Base-by-base conservation (phyloP, 1,284 basidiomycete genomes). In the Schizophyllum commune region DNA sequence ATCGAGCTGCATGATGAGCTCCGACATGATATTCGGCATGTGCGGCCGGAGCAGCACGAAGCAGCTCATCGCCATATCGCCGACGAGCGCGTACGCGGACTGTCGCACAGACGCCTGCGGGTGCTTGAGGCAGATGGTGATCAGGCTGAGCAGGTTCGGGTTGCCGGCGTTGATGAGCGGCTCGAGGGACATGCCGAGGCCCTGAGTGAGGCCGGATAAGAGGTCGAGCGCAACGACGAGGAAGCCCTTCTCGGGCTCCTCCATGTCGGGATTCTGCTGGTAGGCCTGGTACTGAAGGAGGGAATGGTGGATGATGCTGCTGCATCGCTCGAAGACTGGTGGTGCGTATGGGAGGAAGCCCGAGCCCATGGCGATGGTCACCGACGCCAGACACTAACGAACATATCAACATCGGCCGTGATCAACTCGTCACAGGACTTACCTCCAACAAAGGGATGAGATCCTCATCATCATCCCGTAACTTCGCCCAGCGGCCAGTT, bases 51-150 rank as follows among this genome's bases (percentile, higher is more conserved):
- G 81, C 21, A 98, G 76, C 19, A 81, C 76, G 74, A 96, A 96
- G 76, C 94, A 96, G 60, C 93, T 92, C 85, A 99, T 98, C 17
- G 97, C 96, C 77, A 98, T 85, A 74, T 99, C 97, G 33, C 97
- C 97, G 47, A 99, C 89, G 15, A 99, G 85, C 15, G 97, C 97
- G 71, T 98, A 98, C 5, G 95, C 96, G 0, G 94, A 96, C 75
- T 99, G 97, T 61, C 96, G 84, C 4, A 99, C 94, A 0, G 96
- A 88, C 32, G 96, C 90, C 74, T 98, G 94, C 52, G 92, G 92
- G 76, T 98, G 94, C 78, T 93, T 94, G 61, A 98, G 76, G 74
- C 94, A 96, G 55, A 92, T 79, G 1, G 89, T 89, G 57, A 97
- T 82, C 62, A 97, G 75, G 61, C 83, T 79, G 54, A 98, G 81